Conservation (phyloP, 2,329 filamentous ascomycete genomes). For the Chaetomiaceae sp. region DNA sequence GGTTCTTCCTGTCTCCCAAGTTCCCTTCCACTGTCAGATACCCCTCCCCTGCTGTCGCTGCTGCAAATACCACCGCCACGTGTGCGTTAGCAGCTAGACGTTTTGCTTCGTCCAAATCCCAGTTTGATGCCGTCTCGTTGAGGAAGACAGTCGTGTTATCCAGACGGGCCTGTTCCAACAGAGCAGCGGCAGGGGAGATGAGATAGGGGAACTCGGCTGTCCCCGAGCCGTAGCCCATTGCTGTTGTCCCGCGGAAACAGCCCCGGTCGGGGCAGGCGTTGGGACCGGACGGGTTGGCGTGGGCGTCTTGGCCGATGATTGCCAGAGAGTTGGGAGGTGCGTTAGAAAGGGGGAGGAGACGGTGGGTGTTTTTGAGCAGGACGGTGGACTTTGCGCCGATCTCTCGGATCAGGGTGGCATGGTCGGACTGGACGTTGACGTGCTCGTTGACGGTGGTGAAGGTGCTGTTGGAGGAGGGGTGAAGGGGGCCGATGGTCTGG, state of each 20-base stretch:
- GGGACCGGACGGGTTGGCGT: slow-evolving; percentile 56
- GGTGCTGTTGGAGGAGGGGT: slow-evolving; percentile 50
- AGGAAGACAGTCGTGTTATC: slow-evolving; percentile 46
- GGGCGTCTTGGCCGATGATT: slow-evolving; percentile 71
- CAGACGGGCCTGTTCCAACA: slow-evolving; percentile 53
- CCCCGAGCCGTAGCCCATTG: slow-evolving; percentile 82
- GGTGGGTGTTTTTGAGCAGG: slow-evolving; percentile 59
- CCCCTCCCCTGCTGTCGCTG: slow-evolving; percentile 77
- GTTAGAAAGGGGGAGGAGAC: slow-evolving; percentile 46
- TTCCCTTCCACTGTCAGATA: slow-evolving; percentile 57
- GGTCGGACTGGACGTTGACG: slow-evolving; percentile 55
- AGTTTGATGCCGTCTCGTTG: slow-evolving; percentile 44
- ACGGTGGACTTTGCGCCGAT: slow-evolving; percentile 56
- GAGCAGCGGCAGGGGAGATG: slow-evolving; percentile 61
- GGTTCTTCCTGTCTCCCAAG: slow-evolving; percentile 71
- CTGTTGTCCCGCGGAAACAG: slow-evolving; percentile 80
- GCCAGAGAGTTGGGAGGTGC: slow-evolving; percentile 53
- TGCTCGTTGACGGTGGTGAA: slow-evolving; percentile 56
- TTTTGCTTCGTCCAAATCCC: slow-evolving; percentile 48
- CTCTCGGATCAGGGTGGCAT: slow-evolving; percentile 45
- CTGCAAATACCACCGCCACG: slow-evolving; percentile 78
- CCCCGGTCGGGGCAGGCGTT: slow-evolving; percentile 73
- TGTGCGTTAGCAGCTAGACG: slow-evolving; percentile 56
- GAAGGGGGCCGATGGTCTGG: slow-evolving; percentile 48
- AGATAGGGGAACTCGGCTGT: slow-evolving; percentile 80